These are phyloP conservation scores for Xylaria arbuscula DNA, from an alignment of 2,329 filamentous ascomycete genomes.

Conservation along the genomic window DNA sequence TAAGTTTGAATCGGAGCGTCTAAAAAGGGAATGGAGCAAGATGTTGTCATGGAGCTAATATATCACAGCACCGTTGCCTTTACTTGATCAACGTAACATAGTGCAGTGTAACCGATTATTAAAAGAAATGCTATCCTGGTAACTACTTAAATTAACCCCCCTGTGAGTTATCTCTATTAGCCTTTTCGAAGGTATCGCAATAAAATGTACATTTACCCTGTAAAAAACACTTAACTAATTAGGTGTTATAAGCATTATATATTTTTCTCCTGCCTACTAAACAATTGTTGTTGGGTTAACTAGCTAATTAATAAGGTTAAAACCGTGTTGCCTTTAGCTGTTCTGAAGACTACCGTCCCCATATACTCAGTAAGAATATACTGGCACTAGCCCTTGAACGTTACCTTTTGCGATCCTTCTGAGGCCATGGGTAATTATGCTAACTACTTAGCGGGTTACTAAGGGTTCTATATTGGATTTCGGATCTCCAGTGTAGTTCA, in stretches of 20 bases:
- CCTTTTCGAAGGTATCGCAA: too few relatives aligned
- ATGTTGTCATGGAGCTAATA: conserved; percentile 27
- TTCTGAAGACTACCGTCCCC: too few relatives aligned
- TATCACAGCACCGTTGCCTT: conserved; percentile 15
- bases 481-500: background rate
- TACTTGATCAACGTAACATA: too few relatives aligned
- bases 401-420: conserved; percentile 6
- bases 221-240: too few relatives aligned
- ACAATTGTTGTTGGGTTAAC: too few relatives aligned
- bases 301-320: too few relatives aligned
- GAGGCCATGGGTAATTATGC: background rate
- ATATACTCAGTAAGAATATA: background rate
- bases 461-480: background rate
- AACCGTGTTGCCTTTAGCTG: too few relatives aligned
- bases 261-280: too few relatives aligned
- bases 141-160: too few relatives aligned
- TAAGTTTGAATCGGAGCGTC: conserved; percentile 3
- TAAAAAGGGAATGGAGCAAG: conserved; percentile 7
- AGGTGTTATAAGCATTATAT: too few relatives aligned
- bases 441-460: background rate
- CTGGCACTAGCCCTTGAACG: conserved; percentile 14
- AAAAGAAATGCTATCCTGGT: background rate
- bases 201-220: too few relatives aligned
- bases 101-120: conserved; percentile 12
- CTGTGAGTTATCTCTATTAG: too few relatives aligned